phyloP scores from a whole-genome alignment of 371 early-diverging fungal genomes.

The Rhizopus stolonifer region DNA sequence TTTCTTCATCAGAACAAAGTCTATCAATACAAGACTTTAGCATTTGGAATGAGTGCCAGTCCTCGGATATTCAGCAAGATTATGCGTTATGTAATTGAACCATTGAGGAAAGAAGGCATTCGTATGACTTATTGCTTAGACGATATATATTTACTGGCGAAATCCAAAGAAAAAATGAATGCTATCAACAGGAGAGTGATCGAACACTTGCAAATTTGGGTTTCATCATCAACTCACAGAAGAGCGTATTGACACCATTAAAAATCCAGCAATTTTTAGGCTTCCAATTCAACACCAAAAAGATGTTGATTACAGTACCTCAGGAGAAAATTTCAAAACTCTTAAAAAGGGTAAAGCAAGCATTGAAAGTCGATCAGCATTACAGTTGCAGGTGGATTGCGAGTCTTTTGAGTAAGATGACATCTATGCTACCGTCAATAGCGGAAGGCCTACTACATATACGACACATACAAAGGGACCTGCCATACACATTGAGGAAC shows the following conservation, averaged over 20 bases:
- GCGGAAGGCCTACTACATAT: conserved; percentile 22
- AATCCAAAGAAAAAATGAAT: conserved; percentile 7
- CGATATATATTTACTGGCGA: conserved; percentile 12
- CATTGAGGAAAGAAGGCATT: conserved; percentile 5
- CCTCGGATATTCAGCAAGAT: conserved; percentile 8
- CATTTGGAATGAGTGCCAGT: conserved; percentile 6
- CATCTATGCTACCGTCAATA: conserved; percentile 13
- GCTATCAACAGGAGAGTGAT: not conserved
- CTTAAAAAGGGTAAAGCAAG: not conserved
- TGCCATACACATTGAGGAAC: not conserved
- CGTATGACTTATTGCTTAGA: conserved; percentile 11
- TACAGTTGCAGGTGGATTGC: conserved; percentile 15
- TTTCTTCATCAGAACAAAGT: conserved; percentile 4
- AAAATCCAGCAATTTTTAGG: conserved; percentile 1
- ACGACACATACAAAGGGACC: conserved; percentile 16
- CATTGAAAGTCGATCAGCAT: not conserved
- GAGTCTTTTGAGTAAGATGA: conserved; percentile 14
- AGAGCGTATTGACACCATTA: not conserved
- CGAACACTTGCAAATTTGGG: not conserved
- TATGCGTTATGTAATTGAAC: conserved; percentile 5
- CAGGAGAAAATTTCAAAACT: not conserved
- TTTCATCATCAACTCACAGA: not conserved
- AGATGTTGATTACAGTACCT: conserved; percentile 1
- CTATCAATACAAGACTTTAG: conserved; percentile 8
- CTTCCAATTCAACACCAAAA: conserved; percentile 3